phyloP scores from a whole-genome alignment of 2,329 filamentous ascomycete species.

The Cryphonectria radicalis region DNA sequence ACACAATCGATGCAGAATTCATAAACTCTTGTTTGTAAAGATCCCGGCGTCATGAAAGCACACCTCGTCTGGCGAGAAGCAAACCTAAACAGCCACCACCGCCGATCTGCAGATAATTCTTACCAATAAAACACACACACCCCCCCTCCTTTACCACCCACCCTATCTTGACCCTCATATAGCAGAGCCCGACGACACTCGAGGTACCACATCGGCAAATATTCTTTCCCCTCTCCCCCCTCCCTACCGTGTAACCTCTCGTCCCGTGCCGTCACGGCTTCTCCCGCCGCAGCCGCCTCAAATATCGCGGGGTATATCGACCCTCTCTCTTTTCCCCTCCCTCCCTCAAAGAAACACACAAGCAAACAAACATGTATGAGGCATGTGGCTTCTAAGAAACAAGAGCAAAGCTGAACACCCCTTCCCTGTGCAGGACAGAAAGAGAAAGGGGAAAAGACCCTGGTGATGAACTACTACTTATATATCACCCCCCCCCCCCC shows the following conservation, averaged over 20 bases:
- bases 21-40: too few species aligned
- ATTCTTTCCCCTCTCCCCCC: background rate
- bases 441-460: too few species aligned
- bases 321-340: background rate
- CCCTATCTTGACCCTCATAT: background rate
- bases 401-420: too few species aligned
- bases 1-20: too few species aligned
- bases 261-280: background rate
- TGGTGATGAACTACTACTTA: too few species aligned
- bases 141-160: too few species aligned
- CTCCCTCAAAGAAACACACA: too few species aligned
- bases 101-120: background rate
- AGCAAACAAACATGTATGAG: too few species aligned
- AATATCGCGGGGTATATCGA: background rate
- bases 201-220: slow-evolving; percentile 8
- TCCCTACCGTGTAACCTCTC: background rate
- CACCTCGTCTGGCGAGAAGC: background rate
- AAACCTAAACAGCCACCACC: background rate
- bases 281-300: background rate
- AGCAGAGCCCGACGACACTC: too few species aligned
- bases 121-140: background rate
- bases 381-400: too few species aligned
- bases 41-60: background rate
- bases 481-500: too few species aligned
- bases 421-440: too few species aligned